A percentile compares a stretch with the other conserved stretches of the same genome.
phyloP scores from a whole-genome alignment of 2,329 filamentous ascomycete genomes.

The Alternaria novae-zelandiae region DNA sequence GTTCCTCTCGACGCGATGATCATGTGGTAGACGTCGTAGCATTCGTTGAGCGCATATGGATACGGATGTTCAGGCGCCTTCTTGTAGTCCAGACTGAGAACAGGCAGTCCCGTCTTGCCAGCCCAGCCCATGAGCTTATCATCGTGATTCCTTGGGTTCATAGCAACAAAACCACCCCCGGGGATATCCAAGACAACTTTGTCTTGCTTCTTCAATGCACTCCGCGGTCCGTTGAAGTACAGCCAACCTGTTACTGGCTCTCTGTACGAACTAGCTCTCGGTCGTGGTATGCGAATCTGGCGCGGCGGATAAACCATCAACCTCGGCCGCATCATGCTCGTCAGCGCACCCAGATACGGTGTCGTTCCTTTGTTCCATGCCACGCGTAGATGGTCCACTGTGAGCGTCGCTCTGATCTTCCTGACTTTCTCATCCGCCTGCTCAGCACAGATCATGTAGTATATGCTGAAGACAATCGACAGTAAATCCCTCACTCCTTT shows the following conservation, averaged over 20 bases:
- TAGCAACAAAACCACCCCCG: constrained; percentile 93
- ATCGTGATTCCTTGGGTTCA: constrained; percentile 93
- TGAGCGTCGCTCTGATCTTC: constrained; percentile 84
- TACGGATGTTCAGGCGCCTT: constrained; percentile 87
- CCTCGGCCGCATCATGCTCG: constrained; percentile 75
- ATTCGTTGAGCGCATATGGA: constrained; percentile 85
- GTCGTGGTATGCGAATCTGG: constrained; percentile 82
- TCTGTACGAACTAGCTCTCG: constrained; percentile 77
- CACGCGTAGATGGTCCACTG: constrained; percentile 87
- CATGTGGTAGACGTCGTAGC: constrained; percentile 82
- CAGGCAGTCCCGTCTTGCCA: constrained; percentile 82
- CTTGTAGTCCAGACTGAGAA: constrained; percentile 89
- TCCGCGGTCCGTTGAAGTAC: constrained; percentile 89
- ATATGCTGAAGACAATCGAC: constrained; percentile 82
- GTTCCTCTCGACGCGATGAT: constrained; percentile 74
- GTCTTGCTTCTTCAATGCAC: constrained; percentile 75
- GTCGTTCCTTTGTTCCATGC: constrained; percentile 96
- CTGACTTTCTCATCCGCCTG: constrained; percentile 96
- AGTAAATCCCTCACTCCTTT: constrained; percentile 84
- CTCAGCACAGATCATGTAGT: constrained; percentile 92
- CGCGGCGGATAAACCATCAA: constrained; percentile 83
- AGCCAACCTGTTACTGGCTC: constrained; percentile 87
- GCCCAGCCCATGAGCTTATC: constrained; percentile 95
- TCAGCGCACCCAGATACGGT: constrained; percentile 79
- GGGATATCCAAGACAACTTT: constrained; percentile 88